Evolutionary conservation across 179 eudicot species (phyloP).

Genomic region (Sideroxylon spinosum): DNA sequence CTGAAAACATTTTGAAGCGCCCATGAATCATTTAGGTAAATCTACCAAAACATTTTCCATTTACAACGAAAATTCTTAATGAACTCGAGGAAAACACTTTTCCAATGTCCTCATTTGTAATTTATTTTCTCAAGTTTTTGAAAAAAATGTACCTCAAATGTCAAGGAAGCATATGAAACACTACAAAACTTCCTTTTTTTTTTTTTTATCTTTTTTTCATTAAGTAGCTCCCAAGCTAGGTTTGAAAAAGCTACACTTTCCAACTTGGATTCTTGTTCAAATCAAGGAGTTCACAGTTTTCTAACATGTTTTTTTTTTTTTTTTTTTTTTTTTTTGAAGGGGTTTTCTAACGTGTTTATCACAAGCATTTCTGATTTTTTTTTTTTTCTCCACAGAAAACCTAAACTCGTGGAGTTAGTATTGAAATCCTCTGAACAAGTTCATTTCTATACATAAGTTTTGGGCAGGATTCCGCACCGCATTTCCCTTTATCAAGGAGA

Average conservation of each 20-base stretch:
- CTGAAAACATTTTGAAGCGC: no score
- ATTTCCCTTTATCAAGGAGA: not conserved
- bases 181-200: not conserved
- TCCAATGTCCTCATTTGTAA: not conserved
- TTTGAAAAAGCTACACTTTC: no score
- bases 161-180: not conserved
- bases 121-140: not conserved
- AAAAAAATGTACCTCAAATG: not conserved
- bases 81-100: not conserved
- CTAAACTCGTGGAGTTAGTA: no score
- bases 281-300: no score
- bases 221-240: not conserved
- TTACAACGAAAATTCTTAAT: not conserved
- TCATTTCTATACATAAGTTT: not conserved
- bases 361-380: no score
- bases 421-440: no score
- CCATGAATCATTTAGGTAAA: not conserved
- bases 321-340: no score
- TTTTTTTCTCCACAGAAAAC: no score
- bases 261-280: no score
- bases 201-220: not conserved
- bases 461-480: not conserved
- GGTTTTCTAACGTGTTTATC: no score
- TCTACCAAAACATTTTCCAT: not conserved
- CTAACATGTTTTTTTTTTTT: no score